These are phyloP conservation scores for Allomyces javanicus DNA, from an alignment of 192 early-diverging fungal genomes.

Conservation along the genomic window DNA sequence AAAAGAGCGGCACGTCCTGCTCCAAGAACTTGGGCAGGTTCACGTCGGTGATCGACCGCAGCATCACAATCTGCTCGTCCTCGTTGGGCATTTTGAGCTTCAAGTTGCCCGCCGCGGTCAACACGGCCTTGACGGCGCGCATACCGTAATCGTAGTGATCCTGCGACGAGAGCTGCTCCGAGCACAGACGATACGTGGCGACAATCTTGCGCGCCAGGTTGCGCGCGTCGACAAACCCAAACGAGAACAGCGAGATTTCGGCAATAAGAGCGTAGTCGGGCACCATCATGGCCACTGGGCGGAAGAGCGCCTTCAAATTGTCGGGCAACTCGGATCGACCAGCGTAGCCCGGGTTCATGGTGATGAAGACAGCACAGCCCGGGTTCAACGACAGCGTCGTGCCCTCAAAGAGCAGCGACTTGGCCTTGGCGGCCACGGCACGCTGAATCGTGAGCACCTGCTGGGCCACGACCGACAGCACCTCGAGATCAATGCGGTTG, in stretches of 20 bases:
- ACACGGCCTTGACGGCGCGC: slow-evolving; percentile 91
- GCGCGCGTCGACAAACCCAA: slow-evolving; percentile 95
- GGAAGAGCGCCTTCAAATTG: slow-evolving; percentile 97
- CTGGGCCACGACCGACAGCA: slow-evolving; percentile 95
- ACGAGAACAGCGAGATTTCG: slow-evolving; percentile 98
- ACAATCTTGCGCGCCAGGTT: slow-evolving; percentile 83
- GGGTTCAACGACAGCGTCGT: slow-evolving; percentile 57
- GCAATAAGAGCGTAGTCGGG: slow-evolving; percentile 96
- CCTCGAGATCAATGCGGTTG: slow-evolving; percentile 93
- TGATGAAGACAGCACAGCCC: slow-evolving; percentile 91
- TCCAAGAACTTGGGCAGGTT: slow-evolving; percentile 93
- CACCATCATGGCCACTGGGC: slow-evolving; percentile 95
- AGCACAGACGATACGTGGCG: slow-evolving; percentile 88
- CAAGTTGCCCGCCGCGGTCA: slow-evolving; percentile 91
- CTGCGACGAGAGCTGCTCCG: slow-evolving; percentile 86
- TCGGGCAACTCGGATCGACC: slow-evolving; percentile 96
- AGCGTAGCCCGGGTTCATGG: slow-evolving; percentile 99
- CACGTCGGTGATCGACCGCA: slow-evolving; percentile 92
- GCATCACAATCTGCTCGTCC: slow-evolving; percentile 39
- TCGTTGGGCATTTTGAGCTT: slow-evolving; percentile 59
- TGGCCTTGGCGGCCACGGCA: slow-evolving; percentile 38
- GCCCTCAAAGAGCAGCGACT: slow-evolving; percentile 8
- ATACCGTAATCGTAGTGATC: slow-evolving; percentile 98
- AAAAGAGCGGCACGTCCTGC: slow-evolving; percentile 75
- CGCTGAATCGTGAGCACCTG: slow-evolving; percentile 98